Evolutionary conservation across 331 rosid genomes (phyloP).

Genomic region (Phaseolus coccineus): DNA sequence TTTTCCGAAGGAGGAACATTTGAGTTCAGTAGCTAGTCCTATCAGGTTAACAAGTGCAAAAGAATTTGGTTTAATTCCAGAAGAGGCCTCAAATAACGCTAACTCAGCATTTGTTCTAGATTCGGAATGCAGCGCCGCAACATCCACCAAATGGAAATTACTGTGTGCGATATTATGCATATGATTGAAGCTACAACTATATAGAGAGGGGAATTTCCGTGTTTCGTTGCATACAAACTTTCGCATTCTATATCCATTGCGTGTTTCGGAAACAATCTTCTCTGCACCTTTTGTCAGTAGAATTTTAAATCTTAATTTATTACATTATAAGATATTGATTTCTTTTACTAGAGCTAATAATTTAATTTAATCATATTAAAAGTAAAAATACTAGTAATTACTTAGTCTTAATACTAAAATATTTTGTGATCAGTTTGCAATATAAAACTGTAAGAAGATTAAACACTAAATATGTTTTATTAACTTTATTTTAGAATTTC

Average conservation of each 20-base stretch:
- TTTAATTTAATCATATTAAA: too few relatives aligned
- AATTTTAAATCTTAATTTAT: too few relatives aligned
- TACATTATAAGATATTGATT: too few relatives aligned
- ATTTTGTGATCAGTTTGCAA: too few relatives aligned
- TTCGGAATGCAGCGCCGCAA: slow-evolving; percentile 32
- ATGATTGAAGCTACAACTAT: slow-evolving; percentile 1
- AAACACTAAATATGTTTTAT: too few relatives aligned
- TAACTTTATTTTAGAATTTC: too few relatives aligned
- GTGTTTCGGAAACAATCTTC: too few relatives aligned
- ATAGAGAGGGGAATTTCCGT: slow-evolving; percentile 19
- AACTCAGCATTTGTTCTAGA: slow-evolving; percentile 38
- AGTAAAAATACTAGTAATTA: too few relatives aligned
- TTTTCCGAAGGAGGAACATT: slow-evolving; percentile 41
- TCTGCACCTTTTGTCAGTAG: too few relatives aligned
- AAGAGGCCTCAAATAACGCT: slow-evolving; percentile 41
- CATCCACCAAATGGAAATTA: slow-evolving; percentile 7
- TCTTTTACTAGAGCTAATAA: too few relatives aligned
- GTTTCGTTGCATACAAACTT: slow-evolving; percentile 32
- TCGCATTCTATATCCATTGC: slow-evolving; percentile 29
- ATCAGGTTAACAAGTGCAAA: slow-evolving; percentile 58
- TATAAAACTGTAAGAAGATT: too few relatives aligned
- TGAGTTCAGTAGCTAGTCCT: slow-evolving; percentile 49
- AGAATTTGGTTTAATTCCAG: slow-evolving; percentile 52
- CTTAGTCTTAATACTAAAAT: too few relatives aligned
- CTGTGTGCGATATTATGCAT: not conserved